These are phyloP conservation scores for Corylus avellana DNA, from an alignment of 306 rosid genomes.

Conservation along the genomic window DNA sequence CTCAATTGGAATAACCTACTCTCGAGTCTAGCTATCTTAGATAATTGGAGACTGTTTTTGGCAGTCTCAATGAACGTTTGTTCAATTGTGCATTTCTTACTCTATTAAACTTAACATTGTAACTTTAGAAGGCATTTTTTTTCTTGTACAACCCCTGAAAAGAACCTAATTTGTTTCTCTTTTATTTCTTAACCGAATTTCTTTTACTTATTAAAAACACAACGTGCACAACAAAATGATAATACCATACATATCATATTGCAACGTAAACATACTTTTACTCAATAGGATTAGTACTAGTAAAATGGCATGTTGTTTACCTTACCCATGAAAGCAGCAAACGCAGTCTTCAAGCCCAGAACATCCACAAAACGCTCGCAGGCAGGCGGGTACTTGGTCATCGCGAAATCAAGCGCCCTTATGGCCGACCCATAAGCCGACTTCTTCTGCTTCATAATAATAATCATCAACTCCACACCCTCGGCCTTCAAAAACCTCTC, in stretches of 20 bases:
- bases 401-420: constrained; percentile 93
- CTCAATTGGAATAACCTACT: not conserved
- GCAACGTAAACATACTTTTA: not conserved
- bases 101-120: not conserved
- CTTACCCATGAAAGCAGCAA: constrained; percentile 99
- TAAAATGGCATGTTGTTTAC: constrained; percentile 30
- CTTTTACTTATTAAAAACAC: not conserved
- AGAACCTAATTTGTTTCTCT: too few relatives aligned
- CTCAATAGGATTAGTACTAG: not conserved
- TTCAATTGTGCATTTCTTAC: not conserved
- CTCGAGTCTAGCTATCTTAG: not conserved
- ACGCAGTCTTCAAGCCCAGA: constrained; percentile 91
- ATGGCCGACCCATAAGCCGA: constrained; percentile 92
- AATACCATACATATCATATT: not conserved
- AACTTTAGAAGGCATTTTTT: too few relatives aligned
- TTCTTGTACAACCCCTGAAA: too few relatives aligned
- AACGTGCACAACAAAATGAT: not conserved
- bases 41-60: not conserved
- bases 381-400: constrained; percentile 93
- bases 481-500: constrained; percentile 94
- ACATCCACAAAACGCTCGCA: constrained; percentile 97
- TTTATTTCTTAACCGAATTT: too few relatives aligned
- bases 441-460: constrained; percentile 93
- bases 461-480: constrained; percentile 96
- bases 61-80: not conserved